phyloP scores from a whole-genome alignment of 768 basidiomycete species.

The Phylloporus sp. region DNA sequence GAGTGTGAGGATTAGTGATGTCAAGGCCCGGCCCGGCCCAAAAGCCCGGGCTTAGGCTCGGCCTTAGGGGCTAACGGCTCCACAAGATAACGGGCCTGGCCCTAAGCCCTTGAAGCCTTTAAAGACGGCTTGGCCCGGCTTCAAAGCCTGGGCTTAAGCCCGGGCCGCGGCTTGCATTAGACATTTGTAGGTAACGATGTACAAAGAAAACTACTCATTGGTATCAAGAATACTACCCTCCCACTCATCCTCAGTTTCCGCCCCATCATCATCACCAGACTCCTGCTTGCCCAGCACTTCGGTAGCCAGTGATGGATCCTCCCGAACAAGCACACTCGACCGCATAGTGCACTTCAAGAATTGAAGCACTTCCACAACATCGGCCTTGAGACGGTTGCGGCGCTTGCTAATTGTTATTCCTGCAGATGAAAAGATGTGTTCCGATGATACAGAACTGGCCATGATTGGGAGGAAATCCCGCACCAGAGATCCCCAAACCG shows the following conservation, averaged over 20 bases:
- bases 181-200: background rate
- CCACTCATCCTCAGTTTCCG: constrained; percentile 3
- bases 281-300: background rate
- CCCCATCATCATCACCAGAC: background rate
- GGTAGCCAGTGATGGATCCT: background rate
- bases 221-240: background rate
- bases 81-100: background rate
- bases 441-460: constrained; percentile 1
- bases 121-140: background rate
- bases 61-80: background rate
- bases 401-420: constrained; percentile 7
- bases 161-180: background rate
- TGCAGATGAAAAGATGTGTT: background rate
- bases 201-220: too few relatives aligned
- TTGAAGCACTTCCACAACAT: background rate
- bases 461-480: constrained; percentile 3
- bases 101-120: background rate
- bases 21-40: too few relatives aligned
- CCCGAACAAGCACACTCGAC: background rate
- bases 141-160: background rate
- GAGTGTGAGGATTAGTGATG: too few relatives aligned
- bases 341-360: background rate
- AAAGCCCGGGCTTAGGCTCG: too few relatives aligned
- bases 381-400: constrained; percentile 1
- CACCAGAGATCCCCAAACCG: constrained; percentile 4